Base-by-base conservation (phyloP, 2,329 filamentous ascomycete species). In the Trichothecium roseum region DNA sequence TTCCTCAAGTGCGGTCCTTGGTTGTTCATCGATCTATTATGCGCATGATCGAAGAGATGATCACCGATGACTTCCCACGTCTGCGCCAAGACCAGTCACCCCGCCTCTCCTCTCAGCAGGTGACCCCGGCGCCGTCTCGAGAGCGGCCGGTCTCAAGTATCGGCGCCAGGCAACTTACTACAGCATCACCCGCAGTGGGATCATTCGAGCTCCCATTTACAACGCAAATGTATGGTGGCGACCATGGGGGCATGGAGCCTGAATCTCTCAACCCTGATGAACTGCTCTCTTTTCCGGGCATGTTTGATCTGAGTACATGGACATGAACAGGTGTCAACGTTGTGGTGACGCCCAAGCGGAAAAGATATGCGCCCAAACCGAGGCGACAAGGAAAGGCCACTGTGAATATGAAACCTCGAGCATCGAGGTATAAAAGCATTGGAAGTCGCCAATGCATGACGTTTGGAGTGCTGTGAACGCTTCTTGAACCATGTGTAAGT, bases 31-130 rank as follows among this genome's bases (percentile, higher is more conserved):
- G 39, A 15, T 32, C 39, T 2, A 35, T 41, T 15, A 27, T 38
- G 30, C 36, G 39, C 3, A 38, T 41, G 39, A 34, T 41, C 10
- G 36, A 41, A 30, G 39, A 41, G 30, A 41, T 41, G 33, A 38
- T 41, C 33, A 36, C 18, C 9, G 36, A 41, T 12, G 39, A 41
- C 26, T 41, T 41, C 24, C 39, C 39, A 10, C 33, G 39, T 5
- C 30, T 36, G 28, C 24, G 34, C 6, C 27, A 20, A n/a, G 18
- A 37, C 18, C 37, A 38, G 15, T 35, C 39, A 17, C 15, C 29
- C 9, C 22, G 8, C 12, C 22, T 27, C 12, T 36, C 36, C 8
- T 30, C 35, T 10, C 14, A 12, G 18, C 17, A 28, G 14, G 34
- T 35, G 4, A 30, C 38, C 4, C 18, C 37, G n/a, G 32, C 16